Conservation (phyloP, 371 early-diverging fungal species). For the Lichtheimia ramosa region DNA sequence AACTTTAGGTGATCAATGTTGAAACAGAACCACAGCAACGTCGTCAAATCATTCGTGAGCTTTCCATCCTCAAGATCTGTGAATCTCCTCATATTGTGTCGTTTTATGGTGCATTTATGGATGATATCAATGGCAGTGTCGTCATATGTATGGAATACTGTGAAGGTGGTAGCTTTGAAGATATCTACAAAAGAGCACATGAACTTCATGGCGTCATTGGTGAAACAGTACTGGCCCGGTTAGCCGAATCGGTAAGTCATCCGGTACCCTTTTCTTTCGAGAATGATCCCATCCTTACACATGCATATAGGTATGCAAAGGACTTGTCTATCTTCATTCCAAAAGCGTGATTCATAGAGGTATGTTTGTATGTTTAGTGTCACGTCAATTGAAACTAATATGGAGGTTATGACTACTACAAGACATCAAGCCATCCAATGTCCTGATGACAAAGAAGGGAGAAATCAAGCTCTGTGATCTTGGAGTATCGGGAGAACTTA, state of each 20-base stretch:
- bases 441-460: slow-evolving; percentile 81
- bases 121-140: slow-evolving; percentile 79
- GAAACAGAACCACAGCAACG: slow-evolving; percentile 69
- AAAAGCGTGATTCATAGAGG: slow-evolving; percentile 87
- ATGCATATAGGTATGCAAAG: slow-evolving; percentile 58
- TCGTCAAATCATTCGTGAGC: slow-evolving; percentile 86
- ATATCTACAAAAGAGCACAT: slow-evolving; percentile 69
- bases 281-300: not conserved
- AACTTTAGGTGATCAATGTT: slow-evolving; percentile 54
- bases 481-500: slow-evolving; percentile 90
- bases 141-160: slow-evolving; percentile 95
- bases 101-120: slow-evolving; percentile 90
- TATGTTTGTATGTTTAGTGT: slow-evolving; percentile 1
- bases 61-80: slow-evolving; percentile 84
- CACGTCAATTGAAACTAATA: not conserved
- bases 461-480: slow-evolving; percentile 96
- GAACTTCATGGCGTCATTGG: slow-evolving; percentile 63
- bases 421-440: slow-evolving; percentile 91
- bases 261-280: not conserved
- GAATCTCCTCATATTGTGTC: slow-evolving; percentile 90
- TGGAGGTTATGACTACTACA: not conserved
- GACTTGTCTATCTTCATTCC: slow-evolving; percentile 73
- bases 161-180: slow-evolving; percentile 81
- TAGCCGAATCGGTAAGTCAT: slow-evolving; percentile 66
- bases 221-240: slow-evolving; percentile 74